Base-by-base conservation (phyloP, 2,329 filamentous ascomycete species). In the Exophiala viscosa region DNA sequence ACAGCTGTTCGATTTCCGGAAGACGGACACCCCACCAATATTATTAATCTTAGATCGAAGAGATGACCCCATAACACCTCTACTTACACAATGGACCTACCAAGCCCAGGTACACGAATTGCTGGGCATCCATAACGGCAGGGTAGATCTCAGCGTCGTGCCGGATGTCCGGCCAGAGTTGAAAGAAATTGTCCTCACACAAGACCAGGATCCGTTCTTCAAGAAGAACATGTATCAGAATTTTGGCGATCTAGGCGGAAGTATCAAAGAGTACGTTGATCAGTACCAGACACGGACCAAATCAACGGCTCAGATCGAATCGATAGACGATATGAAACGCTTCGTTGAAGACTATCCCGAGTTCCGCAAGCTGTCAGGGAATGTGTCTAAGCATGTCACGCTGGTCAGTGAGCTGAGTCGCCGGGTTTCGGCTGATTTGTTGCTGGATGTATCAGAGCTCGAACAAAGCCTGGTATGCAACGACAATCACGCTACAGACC, bases 71-170 rank as follows among this genome's bases (percentile, higher is more conserved):
- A 87, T 97, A 45, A 99, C 93, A 3, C 93, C 93, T 0, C 75
- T 99, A 9, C 79, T 99, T 44, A 96, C 90, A 2, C 93, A 99
- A 68, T 99, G 93, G 93, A 99, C 93, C 20, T 99, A 99, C 66
- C 93, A 99, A 72, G 93, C 93, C n/a, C 99, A 99, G 91, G 93
- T 99, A 0, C 93, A 99, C 67, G 93, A 99, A 66, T 75, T 97
- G 1, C 77, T 99, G 10, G 93, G 93, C 4, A 96, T 99, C 60
- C 83, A 88, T 53, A 97, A 97, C 67, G 93, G 93, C n/a, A 82
- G 92, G 45, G 93, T 99, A 0, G 87, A 96, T 66, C 76, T 99
- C 32, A 87, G 86, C 57, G 82, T 88, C 50, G 85, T 96, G 0
- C 88, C 88, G 10, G 90, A 95, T 49, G 83, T 95, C 50, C 80